Evolutionary conservation across 225 moss, liverwort and hornwort species (phyloP), one percentile per base, ranked within the genome.

Genomic region (Pseudisothecium myosuroides): DNA sequence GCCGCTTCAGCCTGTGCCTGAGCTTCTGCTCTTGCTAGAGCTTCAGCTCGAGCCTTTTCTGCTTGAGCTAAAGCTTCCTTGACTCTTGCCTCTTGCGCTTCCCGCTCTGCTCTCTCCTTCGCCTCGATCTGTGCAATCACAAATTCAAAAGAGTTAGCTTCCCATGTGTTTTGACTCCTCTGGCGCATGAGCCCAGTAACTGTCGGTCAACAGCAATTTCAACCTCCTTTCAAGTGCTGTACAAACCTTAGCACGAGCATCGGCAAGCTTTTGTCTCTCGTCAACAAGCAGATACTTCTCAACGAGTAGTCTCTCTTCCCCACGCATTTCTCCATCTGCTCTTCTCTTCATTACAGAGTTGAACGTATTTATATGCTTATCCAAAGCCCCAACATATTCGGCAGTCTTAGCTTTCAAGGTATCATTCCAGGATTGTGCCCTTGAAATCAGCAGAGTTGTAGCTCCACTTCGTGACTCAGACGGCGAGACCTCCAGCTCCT

Each of bases 241-340:
- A 90, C 92, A 81, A 66, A 95, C 94, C 93, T 95, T 95, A 49
- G 96, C 97, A 85, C 96, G 95, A n/a, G 96, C 92, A 86, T 94
- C 95, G 11, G 95, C 92, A 89, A 99, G 90, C 92, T 97, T 97
- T 85, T 95, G 95, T 85, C 96, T 96, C 90, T 99, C 99, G 74
- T 97, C 99, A 66, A 95, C 90, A 74, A 99, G 97, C 81, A 99
- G 92, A 82, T 92, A 97, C 83, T 97, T 97, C 90, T 99, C 99
- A 55, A 95, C 88, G 89, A 99, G 95, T 88, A 99, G 92, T 90
- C 96, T 92, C 92, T 99, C 97, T 91, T 99, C 99, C 52, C 95
- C 97, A 80, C 96, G 91, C 96, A 97, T 97, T 55, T 96, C 96
- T 87, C 99, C 99, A 80, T 95, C 95, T 36, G 90, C 88, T 90